Evolutionary conservation across 2,329 filamentous ascomycete species (phyloP), one percentile per base, ranked within the genome.

Genomic region (Penicillium corylophilum): DNA sequence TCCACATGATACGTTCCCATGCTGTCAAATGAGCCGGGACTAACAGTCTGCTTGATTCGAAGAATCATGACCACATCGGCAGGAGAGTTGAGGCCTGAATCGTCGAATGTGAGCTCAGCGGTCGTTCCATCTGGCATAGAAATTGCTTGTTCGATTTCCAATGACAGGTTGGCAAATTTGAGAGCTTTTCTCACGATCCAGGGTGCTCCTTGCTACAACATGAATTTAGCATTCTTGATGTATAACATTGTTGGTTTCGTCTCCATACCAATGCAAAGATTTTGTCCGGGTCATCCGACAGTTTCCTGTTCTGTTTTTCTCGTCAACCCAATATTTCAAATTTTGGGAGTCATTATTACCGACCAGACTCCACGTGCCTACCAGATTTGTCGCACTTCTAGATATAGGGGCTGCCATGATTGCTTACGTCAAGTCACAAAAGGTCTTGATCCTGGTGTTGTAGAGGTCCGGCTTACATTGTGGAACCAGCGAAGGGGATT

Each of bases 201-300:
- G 10, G 55, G 57, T 4, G 60, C 59, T 2, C 53, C 55, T 59
- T 62, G 59, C 59, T 62, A 36, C 20, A 20, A 3, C 9, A 38
- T 20, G 18, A 12, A 9, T 5, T 38, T 38, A 38, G 35, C 18
- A 20, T 38, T 18, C 16, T 5, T 2, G 16, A 16, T 12, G 16
- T 38, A 4, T 4, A 22, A 13, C 13, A 20, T 20, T 5, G 9
- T 5, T 10, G 16, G n/a, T 10, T 5, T 5, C 13, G 1, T 22
- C 16, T 20, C 9, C 46, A 28, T 60, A 58, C 57, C 53, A 60
- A 16, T 7, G 40, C 44, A 23, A 62, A 57, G 1, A 62, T 41
- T 5, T 48, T 41, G 41, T 60, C 59, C 4, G 57, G 55, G 23
- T 62, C 57, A 35, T 54, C 53, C 2, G 59, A 62, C 2, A 60